Base-by-base conservation (phyloP, 805 yeast species). In the Trichomonascus vanleenenianus region DNA sequence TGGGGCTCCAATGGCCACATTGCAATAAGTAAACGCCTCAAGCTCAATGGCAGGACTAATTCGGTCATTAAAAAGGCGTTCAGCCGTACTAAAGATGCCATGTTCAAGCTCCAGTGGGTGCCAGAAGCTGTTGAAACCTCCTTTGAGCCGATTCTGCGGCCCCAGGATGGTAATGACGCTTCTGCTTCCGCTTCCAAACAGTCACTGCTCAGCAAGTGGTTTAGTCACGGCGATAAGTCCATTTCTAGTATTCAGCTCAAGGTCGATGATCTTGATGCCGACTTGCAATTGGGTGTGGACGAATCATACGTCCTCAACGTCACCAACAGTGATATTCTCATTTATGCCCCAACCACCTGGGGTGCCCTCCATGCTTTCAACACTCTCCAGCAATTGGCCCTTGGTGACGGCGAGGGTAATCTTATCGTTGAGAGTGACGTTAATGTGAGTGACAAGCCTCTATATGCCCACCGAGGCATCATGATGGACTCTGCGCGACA, bases 351-450 rank as follows among this genome's bases (percentile, higher is more conserved):
- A n/a, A 68, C 72, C 2, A 49, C 57, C 3, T 70, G 72, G 72
- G 74, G 74, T 10, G 72, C 66, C 1, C 53, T 70, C 35, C 64
- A 68, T 50, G 72, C 66, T 0, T 59, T 70, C 27, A 57, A 62
- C 7, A 70, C 74, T 2, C 53, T 70, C 33, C 68, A 68, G 46
- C 74, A 70, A 49, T 52, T 70, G n/a, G 48, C 52, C 12, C 20
- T 42, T 6, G 18, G 32, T 16, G 45, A 46, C 19, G 43, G 56
- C n/a, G 42, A 48, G 3, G 37, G 51, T 11, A 40, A 43, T 1
- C 63, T 57, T 42, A 45, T 49, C 32, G 64, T 53, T 46, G 71
- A 66, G 51, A 52, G 47, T 22, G 43, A 61, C 1, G 66, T 67
- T 10, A 35, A 49, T 2, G 60, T 67, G 41, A 36, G 43, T 42